Evolutionary conservation across 345 rosid species (phyloP).

Genomic region (Sisymbrium altissimum): DNA sequence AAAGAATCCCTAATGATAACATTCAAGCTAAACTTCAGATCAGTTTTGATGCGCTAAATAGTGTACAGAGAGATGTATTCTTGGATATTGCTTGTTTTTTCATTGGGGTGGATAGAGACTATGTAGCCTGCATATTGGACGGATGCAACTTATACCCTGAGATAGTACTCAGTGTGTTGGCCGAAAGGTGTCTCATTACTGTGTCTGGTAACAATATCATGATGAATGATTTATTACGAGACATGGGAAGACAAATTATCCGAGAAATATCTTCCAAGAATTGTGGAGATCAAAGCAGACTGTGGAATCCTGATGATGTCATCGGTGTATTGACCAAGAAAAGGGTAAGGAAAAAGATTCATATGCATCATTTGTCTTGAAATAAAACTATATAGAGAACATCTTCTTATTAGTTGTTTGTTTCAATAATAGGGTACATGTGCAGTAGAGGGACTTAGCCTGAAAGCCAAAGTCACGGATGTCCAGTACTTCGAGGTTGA

Average conservation of each 20-base stretch:
- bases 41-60: too few relatives aligned
- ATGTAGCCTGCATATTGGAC: too few relatives aligned
- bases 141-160: neutral
- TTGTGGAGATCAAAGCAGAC: too few relatives aligned
- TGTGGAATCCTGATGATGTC: slow-evolving; percentile 23
- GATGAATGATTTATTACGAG: too few relatives aligned
- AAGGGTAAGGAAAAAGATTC: neutral
- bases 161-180: neutral
- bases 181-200: too few relatives aligned
- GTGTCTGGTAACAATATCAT: too few relatives aligned
- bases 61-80: neutral
- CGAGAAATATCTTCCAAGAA: too few relatives aligned
- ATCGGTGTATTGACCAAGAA: slow-evolving; percentile 7
- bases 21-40: too few relatives aligned
- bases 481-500: neutral
- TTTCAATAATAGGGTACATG: neutral
- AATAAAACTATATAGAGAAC: too few relatives aligned
- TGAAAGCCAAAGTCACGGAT: neutral
- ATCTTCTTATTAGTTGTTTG: too few relatives aligned
- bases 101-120: slow-evolving; percentile 21
- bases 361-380: neutral
- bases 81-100: slow-evolving; percentile 32
- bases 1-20: too few relatives aligned
- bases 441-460: neutral
- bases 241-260: too few relatives aligned